Evolutionary conservation across 371 early-diverging fungal species (phyloP), one percentile per base, ranked within the genome.

Genomic region (Phascolomyces articulosus): DNA sequence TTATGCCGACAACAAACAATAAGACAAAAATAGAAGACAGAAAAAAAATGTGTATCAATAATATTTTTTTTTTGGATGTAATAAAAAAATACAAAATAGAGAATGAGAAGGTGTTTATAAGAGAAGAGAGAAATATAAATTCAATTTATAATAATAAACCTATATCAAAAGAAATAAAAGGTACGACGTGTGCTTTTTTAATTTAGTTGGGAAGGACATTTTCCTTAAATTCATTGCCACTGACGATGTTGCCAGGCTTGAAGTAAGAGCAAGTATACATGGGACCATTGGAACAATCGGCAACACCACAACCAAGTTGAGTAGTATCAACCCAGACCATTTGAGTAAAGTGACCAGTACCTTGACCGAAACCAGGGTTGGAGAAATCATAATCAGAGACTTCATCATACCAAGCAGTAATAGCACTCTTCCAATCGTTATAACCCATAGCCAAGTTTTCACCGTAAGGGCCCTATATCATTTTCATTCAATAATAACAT

Each of bases 271-370:
- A 87, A 40, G 80, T 78, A 66, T 79, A 84, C 27, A 83, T 41
- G 18, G 72, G 67, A 31, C 70, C 73, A 15, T 62, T 60, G 69
- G n/a, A n/a, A n/a, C 87, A 85, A 13, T 51, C 56, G 27, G 64
- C 70, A 61, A 79, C 75, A 71, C 79, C 87, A 53, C 87, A 85
- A 2, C 87, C 85, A 11, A 87, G 64, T n/a, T 79, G 28, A 21
- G 71, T 78, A 9, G 85, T 84, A 13, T 60, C 56, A 40, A 76
- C 77, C 85, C 87, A 87, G 15, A 84, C 87, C 0, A 84, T 60
- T 56, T 78, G 79, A 28, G 86, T 84, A 56, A 84, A 86, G 53
- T 86, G 87, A 20, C 84, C 87, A 20, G 77, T 77, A 27, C 63
- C 9, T 1, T 16, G 3, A 24, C 49, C 2, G 64, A 58, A 68